Evolutionary conservation across 305 asterid genomes (phyloP).

Genomic region (Nicotiana rustica): DNA sequence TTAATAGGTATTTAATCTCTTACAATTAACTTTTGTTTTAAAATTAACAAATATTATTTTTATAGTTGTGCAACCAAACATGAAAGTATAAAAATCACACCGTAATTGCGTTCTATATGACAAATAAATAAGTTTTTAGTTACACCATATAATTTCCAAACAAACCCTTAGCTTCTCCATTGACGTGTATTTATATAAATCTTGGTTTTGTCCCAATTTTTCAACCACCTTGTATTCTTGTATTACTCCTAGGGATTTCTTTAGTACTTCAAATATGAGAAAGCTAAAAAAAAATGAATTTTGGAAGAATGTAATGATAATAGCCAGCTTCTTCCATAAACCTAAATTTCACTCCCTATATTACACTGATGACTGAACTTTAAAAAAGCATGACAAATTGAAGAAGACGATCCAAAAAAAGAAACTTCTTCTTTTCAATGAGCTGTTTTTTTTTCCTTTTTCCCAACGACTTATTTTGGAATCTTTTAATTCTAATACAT

Average conservation of each 20-base stretch:
- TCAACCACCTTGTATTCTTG: background rate
- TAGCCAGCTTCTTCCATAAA: background rate
- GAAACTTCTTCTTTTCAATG: background rate
- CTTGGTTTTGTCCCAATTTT: background rate
- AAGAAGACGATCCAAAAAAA: background rate
- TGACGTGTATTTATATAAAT: background rate
- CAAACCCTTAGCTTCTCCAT: background rate
- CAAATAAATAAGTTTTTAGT: too few species aligned
- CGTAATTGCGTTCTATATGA: too few species aligned
- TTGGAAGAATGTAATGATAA: background rate
- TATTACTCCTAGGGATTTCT: background rate
- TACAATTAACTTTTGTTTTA: too few species aligned
- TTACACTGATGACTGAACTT: background rate
- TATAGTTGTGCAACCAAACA: too few species aligned
- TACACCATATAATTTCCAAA: too few species aligned
- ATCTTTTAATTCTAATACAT: background rate
- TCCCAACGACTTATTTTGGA: background rate
- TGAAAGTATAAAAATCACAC: too few species aligned
- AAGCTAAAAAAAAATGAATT: background rate
- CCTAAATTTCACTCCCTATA: background rate
- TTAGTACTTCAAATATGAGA: background rate
- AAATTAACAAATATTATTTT: too few species aligned
- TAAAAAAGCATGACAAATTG: background rate
- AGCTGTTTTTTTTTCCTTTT: background rate
- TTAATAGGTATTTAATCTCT: too few species aligned